Evolutionary conservation across 441 rosid genomes (phyloP), one percentile per base, ranked within the genome.

Genomic region (Croton laevigatus): DNA sequence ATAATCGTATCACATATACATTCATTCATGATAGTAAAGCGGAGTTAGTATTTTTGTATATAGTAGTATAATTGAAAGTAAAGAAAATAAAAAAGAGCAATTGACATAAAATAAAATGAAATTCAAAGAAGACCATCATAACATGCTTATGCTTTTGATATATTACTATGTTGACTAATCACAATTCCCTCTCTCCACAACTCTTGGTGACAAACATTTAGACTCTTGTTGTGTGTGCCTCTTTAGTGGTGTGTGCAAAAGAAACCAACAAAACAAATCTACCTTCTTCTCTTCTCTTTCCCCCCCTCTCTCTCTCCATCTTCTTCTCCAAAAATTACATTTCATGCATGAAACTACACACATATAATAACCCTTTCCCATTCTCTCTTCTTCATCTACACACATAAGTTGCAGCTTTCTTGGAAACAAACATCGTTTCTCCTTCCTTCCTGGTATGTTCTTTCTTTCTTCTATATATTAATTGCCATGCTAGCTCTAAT

Each of bases 101-200:
- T n/a, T n/a, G n/a, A n/a, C n/a, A n/a, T n/a, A n/a, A n/a, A n/a
- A n/a, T n/a, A n/a, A n/a, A n/a, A n/a, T n/a, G n/a, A n/a, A n/a
- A n/a, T n/a, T n/a, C n/a, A n/a, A n/a, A n/a, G 73, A 76, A 75
- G 63, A 38, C 63, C 55, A 79, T 83, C 77, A 79, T 81, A 61
- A 59, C 71, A 71, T 76, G 80, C 80, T 66, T 71, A 71, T 76
- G 80, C 80, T 66, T 71, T 79, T 49, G 8, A 16, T 49, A 49
- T 79, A 16, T 27, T 45, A 23, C 10, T 34, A 81, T 72, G 81
- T 80, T 84, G 89, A 85, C 88, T 84, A 79, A 82, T 72, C 73
- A 75, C 80, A 76, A 38, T 66, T 65, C 59, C 17, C 57, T 61
- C 61, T 65, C 69, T 48, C 42, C 48, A 7, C 14, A 34, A 27